phyloP scores from a whole-genome alignment of 306 rosid species.

The Castanea crenata region DNA sequence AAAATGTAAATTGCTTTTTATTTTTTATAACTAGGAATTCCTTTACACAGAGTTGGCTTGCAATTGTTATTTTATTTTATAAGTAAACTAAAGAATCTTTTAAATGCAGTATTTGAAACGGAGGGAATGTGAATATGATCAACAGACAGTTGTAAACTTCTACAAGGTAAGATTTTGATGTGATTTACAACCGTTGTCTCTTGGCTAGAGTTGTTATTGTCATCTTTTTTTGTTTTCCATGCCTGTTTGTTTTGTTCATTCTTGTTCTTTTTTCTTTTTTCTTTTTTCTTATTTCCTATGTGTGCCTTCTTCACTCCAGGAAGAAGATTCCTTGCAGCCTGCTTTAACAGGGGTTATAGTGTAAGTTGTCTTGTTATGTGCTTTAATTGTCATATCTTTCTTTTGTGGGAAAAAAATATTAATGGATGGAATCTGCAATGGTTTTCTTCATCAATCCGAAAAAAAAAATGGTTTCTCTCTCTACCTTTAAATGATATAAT shows the following conservation, averaged over 20 bases:
- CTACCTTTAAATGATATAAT: conserved; percentile 6
- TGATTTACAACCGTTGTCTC: not conserved
- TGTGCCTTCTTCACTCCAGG: conserved; percentile 38
- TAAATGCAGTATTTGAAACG: conserved; percentile 74
- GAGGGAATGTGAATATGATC: conserved; percentile 77
- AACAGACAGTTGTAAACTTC: conserved; percentile 48
- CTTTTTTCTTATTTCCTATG: not conserved
- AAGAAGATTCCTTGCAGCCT: conserved; percentile 53
- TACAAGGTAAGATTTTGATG: conserved; percentile 48
- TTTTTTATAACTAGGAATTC: not conserved
- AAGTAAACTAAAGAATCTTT: not conserved
- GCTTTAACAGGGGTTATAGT: conserved; percentile 68
- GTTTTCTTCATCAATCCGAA: not conserved
- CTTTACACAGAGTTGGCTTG: not conserved
- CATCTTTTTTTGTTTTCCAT: not conserved
- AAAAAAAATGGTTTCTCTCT: not conserved
- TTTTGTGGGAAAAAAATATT: not conserved
- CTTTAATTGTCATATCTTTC: not conserved
- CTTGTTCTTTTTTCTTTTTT: not conserved
- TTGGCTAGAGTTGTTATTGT: not conserved
- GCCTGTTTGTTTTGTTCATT: not conserved
- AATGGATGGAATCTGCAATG: not conserved
- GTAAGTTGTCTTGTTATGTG: conserved; percentile 41
- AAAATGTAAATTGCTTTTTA: too few species aligned
- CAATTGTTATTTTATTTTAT: not conserved